phyloP scores from a whole-genome alignment of 2,329 filamentous ascomycete species.

The Diplodia mutila region DNA sequence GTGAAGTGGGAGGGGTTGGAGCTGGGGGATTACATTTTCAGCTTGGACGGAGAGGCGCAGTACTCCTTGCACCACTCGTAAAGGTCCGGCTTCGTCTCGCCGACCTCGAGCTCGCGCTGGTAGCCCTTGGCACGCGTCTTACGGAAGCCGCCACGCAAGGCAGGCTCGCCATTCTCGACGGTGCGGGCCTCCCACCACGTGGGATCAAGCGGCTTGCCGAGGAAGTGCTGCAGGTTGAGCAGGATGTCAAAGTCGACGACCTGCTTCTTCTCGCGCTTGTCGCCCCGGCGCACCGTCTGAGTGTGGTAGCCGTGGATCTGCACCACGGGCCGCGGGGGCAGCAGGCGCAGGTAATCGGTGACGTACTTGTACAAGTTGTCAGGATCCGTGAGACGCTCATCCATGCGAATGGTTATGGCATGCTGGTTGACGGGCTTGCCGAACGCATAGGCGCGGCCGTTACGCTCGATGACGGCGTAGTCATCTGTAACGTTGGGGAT shows the following conservation, averaged over 20 bases:
- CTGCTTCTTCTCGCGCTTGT: slow-evolving; percentile 42
- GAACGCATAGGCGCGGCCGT: slow-evolving; percentile 10
- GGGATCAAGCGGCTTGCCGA: slow-evolving; percentile 12
- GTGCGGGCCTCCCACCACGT: slow-evolving; percentile 37
- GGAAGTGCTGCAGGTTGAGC: slow-evolving; percentile 39
- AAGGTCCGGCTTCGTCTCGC: slow-evolving; percentile 47
- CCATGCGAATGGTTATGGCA: slow-evolving; percentile 32
- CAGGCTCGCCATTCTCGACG: slow-evolving; percentile 62
- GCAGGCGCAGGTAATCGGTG: slow-evolving; percentile 31
- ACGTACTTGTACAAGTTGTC: slow-evolving; percentile 37
- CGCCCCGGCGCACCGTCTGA: slow-evolving; percentile 39
- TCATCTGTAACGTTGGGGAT: neutral
- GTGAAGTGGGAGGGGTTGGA: neutral
- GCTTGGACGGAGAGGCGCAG: slow-evolving; percentile 59
- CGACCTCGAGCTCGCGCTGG: slow-evolving; percentile 52
- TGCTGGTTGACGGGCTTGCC: slow-evolving; percentile 23
- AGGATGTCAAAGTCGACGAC: slow-evolving; percentile 45
- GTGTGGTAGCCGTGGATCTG: slow-evolving; percentile 44
- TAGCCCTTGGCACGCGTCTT: slow-evolving; percentile 55
- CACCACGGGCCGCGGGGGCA: slow-evolving; percentile 40
- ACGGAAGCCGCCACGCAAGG: slow-evolving; percentile 66
- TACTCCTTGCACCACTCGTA: slow-evolving; percentile 71
- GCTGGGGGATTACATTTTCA: slow-evolving; percentile 52
- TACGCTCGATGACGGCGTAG: slow-evolving; percentile 25
- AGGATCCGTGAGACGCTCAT: slow-evolving; percentile 39